A percentile compares a stretch with the other conserved stretches of the same genome.
phyloP scores from a whole-genome alignment of 306 rosid species.

The Castanea sativa region DNA sequence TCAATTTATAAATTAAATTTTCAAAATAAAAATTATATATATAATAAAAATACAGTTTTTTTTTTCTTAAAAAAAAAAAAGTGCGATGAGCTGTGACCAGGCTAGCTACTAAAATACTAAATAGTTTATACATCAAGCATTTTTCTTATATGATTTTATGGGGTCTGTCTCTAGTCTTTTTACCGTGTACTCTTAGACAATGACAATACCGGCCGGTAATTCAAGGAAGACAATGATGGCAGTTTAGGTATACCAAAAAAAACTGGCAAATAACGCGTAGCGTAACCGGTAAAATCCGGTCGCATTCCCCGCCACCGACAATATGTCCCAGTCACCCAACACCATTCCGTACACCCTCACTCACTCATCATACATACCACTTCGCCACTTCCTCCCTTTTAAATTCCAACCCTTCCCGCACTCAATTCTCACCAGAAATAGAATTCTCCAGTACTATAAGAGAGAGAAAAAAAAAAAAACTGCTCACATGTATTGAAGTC shows the following conservation, averaged over 20 bases:
- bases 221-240: conserved; percentile 11
- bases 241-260: conserved; percentile 25
- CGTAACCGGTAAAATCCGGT: conserved; percentile 38
- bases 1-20: no score
- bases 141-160: no score
- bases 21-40: no score
- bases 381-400: neutral
- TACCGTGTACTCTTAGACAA: neutral
- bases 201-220: conserved; percentile 11
- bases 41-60: no score
- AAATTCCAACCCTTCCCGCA: conserved; percentile 13
- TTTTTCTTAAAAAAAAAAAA: no score
- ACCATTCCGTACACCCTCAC: neutral
- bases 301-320: conserved; percentile 40
- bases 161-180: no score
- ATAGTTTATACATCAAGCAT: no score
- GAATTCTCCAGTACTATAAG: no score
- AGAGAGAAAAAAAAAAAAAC: neutral
- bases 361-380: no score
- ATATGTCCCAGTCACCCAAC: conserved; percentile 16
- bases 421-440: neutral
- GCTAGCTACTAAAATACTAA: no score
- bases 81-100: no score
- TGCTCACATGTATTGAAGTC: neutral
- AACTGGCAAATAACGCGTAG: conserved; percentile 15